These are phyloP conservation scores for Cetraspora pellucida DNA, from an alignment of 192 early-diverging fungal genomes.

Conservation along the genomic window DNA sequence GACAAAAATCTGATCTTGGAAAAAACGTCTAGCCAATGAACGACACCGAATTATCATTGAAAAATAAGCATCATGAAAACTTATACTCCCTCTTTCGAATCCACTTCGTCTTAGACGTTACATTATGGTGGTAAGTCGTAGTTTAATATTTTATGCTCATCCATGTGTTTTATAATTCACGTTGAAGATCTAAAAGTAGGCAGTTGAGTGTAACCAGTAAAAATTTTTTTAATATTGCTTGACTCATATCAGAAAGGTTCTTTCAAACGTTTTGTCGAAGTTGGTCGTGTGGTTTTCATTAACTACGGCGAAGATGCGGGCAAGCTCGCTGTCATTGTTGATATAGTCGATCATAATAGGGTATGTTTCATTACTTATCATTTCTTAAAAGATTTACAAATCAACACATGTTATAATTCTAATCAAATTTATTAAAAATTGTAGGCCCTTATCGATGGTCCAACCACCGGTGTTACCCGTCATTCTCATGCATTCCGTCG, in stretches of 20 bases:
- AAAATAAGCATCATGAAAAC: neutral
- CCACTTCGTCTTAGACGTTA: neutral
- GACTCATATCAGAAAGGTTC: slow-evolving; percentile 48
- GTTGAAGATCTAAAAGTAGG: neutral
- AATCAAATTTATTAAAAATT: neutral
- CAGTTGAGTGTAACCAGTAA: neutral
- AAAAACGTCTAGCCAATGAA: too few species aligned
- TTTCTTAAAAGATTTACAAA: neutral
- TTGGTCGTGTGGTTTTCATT: slow-evolving; percentile 97
- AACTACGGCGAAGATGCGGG: slow-evolving; percentile 93
- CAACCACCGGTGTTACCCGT: slow-evolving; percentile 91
- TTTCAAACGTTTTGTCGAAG: slow-evolving; percentile 94
- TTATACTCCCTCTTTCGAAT: slow-evolving; percentile 14
- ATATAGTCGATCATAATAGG: slow-evolving; percentile 99
- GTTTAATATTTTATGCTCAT: neutral
- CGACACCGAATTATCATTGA: too few species aligned
- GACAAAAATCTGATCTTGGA: too few species aligned
- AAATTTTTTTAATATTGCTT: slow-evolving; percentile 1
- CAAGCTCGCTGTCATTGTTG: slow-evolving; percentile 98
- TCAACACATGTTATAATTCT: neutral
- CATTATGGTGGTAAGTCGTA: neutral
- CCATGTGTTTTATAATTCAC: neutral
- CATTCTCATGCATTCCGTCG: slow-evolving; percentile 89
- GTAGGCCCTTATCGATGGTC: slow-evolving; percentile 95
- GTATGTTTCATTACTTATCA: slow-evolving; percentile 49